Conservation (phyloP, 805 yeast species). For the Metschnikowia similis region DNA sequence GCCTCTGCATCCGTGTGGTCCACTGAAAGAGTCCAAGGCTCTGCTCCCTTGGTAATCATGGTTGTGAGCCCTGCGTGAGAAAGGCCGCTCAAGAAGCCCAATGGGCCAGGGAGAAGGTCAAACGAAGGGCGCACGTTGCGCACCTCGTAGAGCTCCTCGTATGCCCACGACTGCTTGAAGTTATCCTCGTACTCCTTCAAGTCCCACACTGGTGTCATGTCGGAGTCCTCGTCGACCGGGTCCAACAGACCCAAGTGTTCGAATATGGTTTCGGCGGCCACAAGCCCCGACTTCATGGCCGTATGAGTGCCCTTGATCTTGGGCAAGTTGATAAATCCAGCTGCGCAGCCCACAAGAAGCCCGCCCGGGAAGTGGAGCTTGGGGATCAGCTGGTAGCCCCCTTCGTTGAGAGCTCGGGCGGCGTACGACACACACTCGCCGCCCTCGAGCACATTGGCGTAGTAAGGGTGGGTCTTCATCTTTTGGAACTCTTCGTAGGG, state of each 20-base stretch:
- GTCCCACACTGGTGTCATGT: slow-evolving; percentile 42
- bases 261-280: slow-evolving; percentile 86
- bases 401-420: slow-evolving; percentile 95
- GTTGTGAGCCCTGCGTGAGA: slow-evolving; percentile 82
- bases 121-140: slow-evolving; percentile 94
- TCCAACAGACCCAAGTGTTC: slow-evolving; percentile 41
- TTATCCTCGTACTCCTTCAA: slow-evolving; percentile 58
- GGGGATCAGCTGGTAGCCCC: slow-evolving; percentile 93
- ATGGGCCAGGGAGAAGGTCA: slow-evolving; percentile 43
- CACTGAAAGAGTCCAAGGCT: slow-evolving; percentile 84
- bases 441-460: slow-evolving; percentile 66
- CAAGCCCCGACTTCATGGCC: slow-evolving; percentile 92
- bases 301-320: slow-evolving; percentile 97
- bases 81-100: slow-evolving; percentile 82
- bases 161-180: slow-evolving; percentile 77
- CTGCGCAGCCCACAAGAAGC: slow-evolving; percentile 87
- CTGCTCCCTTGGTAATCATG: slow-evolving; percentile 67
- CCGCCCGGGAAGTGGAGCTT: slow-evolving; percentile 94
- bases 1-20: slow-evolving; percentile 65
- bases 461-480: slow-evolving; percentile 89
- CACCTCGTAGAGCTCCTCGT: slow-evolving; percentile 75
- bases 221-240: slow-evolving; percentile 39
- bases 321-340: slow-evolving; percentile 97
- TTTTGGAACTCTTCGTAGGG: slow-evolving; percentile 96
- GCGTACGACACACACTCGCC: slow-evolving; percentile 94